Evolutionary conservation across 176 grass and related monocot species (phyloP), one percentile per base, ranked within the genome.

Genomic region (Oryza officinalis): DNA sequence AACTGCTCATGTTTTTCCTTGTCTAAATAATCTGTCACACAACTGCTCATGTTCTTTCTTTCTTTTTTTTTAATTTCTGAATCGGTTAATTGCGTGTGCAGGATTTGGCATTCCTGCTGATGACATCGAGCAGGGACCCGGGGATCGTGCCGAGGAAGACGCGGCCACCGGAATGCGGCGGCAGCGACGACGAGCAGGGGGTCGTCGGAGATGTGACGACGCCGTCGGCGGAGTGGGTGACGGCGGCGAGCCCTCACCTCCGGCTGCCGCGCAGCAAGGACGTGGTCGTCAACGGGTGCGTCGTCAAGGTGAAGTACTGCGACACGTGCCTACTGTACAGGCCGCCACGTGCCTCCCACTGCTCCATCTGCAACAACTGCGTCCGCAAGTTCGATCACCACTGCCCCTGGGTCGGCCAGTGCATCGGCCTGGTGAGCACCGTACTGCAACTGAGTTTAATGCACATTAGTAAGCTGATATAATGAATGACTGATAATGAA

Each of bases 371-470:
- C 89, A 93, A 98, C 81, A 98, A 98, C 88, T 98, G 93, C 64
- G 91, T 95, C 60, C 93, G 83, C 41, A 92, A 85, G 72, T 98
- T 98, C n/a, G 93, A 95, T 81, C 96, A 98, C 79, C 93, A 95
- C 77, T 98, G 93, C 70, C 96, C 96, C n/a, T 98, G 96, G 96
- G 91, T 98, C 67, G 96, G 93, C 25, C 96, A 98, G 83, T 98
- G 91, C 91, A 95, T 98, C 72, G 93, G 96, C 32, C 76, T 92
- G 72, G 95, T 93, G 52, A 78, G 37, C 37, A 38, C 37, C 37
- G 7, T 38, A 8, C 1, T 8, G 37, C 1, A 8, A 38, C 37
- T 38, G 37, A 37, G 35, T 46, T 46, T 14, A 4, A 47, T 45
- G 10, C 12, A 45, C 12, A 38, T 38, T 8, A 3, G 15, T 47